These are phyloP conservation scores for Diaporthe destruens DNA, from an alignment of 2,329 filamentous ascomycete genomes.

Conservation along the genomic window DNA sequence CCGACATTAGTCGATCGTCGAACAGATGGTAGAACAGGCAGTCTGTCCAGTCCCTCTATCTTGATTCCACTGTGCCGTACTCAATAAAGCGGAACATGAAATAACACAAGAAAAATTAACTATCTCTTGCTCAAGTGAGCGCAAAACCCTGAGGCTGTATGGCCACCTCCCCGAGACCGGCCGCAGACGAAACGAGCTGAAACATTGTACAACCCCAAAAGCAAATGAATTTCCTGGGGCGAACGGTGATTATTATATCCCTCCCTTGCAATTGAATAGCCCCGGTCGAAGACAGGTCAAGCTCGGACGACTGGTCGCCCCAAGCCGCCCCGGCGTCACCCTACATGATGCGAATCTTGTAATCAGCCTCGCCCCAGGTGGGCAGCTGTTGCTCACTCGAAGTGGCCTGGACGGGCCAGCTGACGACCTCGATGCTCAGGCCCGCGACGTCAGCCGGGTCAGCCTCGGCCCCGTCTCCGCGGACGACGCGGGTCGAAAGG, in stretches of 20 bases:
- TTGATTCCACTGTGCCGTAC: conserved; percentile 6
- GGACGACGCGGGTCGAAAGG: conserved; percentile 53
- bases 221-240: too few relatives aligned
- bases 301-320: too few relatives aligned
- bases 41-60: neutral
- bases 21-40: neutral
- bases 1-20: neutral
- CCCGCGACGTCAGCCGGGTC: conserved; percentile 49
- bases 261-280: neutral
- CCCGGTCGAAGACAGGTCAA: neutral
- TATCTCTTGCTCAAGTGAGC: neutral
- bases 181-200: neutral
- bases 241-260: neutral
- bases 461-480: conserved; percentile 48
- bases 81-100: conserved; percentile 5
- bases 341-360: conserved; percentile 34
- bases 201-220: neutral
- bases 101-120: neutral
- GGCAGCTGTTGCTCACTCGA: conserved; percentile 52
- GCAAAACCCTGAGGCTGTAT: neutral
- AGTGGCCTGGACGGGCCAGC: conserved; percentile 53
- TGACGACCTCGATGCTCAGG: conserved; percentile 53
- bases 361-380: conserved; percentile 50
- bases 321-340: neutral
- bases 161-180: neutral